Base-by-base conservation (phyloP, 129 eudicot species). In the Flaveria brownii region DNA sequence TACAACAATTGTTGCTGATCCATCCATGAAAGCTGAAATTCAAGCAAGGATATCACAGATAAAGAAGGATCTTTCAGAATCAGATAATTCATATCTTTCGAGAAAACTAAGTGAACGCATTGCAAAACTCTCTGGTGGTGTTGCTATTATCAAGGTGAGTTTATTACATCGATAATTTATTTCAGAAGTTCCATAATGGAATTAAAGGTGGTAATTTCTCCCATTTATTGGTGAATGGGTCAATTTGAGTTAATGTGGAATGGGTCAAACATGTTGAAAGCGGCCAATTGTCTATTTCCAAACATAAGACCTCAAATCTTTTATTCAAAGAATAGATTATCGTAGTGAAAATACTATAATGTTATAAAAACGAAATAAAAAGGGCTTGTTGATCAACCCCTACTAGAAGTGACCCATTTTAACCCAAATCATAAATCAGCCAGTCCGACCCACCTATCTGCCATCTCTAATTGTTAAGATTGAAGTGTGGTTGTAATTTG, bases 121-220 rank as follows among this genome's bases (percentile, higher is more conserved):
- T 18, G 98, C 98, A 7, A 94, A 91, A 81, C 98, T 89, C 67
- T 86, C 87, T 30, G 89, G 93, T 71, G 98, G 97, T 14, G 91
- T 91, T 49, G 90, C 96, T 74, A 76, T 91, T 50, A 87, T 94
- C 63, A 94, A 82, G 91, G 98, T 87, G n/a, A 61, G 81, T 39
- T 15, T 55, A 23, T 71, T 49, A 26, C 45, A 64, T 30, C 25
- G 1, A 28, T 22, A 30, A 50, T 17, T 41, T 59, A 66, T 15
- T 59, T 59, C 73, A 60, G 39, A 25, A 60, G 39, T 60, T 60
- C 9, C 12, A 28, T 9, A 10, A 20, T 11, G 16, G 28, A 60
- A 60, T 23, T 15, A 63, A 63, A 63, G 46, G 69, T 63, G 20
- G 69, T 6, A 33, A 33, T 60, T 60, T 60, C 33, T 22, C 36